Evolutionary conservation across 805 yeast genomes (phyloP), one percentile per base, ranked within the genome.

Genomic region (Cyberlindnera euphorbiiphila): DNA sequence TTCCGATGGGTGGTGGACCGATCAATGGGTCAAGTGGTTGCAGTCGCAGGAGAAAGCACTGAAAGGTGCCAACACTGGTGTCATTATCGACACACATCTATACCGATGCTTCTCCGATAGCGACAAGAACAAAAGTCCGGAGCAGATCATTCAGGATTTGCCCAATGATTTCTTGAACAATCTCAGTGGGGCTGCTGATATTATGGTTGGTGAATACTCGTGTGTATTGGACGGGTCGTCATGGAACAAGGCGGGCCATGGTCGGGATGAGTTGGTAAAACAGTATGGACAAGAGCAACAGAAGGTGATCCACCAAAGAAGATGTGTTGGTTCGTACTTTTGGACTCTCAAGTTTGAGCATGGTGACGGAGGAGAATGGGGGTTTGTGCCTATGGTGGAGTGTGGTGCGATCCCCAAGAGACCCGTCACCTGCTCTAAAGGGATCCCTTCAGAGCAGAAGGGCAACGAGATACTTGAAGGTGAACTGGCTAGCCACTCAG

Each of bases 301-400:
- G 5, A 52, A 61, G 3, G 45, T 73, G 6, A 74, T 84, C 53
- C 53, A 57, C 5, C 50, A 71, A 25, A 62, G 81, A 24, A 81
- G 91, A 2, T 59, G 68, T 9, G 72, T 77, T 39, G 98, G 98
- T 0, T 70, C 75, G 41, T 89, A 72, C 60, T 91, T 93, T 61
- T 91, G 98, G 98, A 85, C 96, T 2, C 84, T 65, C 59, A 86
- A 87, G 61, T 89, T 89, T 55, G 76, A 82, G 56, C 69, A 78
- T 40, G 97, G 97, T 2, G 82, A 81, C 54, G 97, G 97, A 29
- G 98, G 98, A 12, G 97, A 87, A 62, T 91, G 98, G 98, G 97
- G 93, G 34, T 81, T 86, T 61, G 69, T 72, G 17, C 84, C 87
- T 25, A 85, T 85, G 88, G 65, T 71, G 15, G 78, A 81, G 16